Evolutionary conservation across 1,284 basidiomycete genomes (phyloP).

Genomic region (Schizophyllum commune): DNA sequence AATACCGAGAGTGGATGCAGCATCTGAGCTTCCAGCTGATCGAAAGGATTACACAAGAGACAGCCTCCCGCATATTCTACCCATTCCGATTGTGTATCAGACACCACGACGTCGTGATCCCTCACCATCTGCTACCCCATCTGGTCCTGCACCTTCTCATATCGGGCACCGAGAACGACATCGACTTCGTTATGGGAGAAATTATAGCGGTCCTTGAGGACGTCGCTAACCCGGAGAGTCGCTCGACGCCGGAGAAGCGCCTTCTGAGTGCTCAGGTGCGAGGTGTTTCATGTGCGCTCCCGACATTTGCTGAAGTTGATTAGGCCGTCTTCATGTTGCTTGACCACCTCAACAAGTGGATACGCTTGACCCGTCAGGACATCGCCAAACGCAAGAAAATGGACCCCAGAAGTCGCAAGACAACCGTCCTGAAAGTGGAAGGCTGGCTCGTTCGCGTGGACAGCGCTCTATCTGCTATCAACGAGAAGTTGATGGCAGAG

Average conservation of each 20-base stretch:
- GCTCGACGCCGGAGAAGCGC: slow-evolving; percentile 67
- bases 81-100: slow-evolving; percentile 76
- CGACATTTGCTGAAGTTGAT: not conserved
- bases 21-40: slow-evolving; percentile 88
- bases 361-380: slow-evolving; percentile 61
- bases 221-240: slow-evolving; percentile 63
- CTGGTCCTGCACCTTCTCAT: slow-evolving; percentile 84
- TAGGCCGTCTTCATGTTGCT: slow-evolving; percentile 91
- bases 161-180: slow-evolving; percentile 60
- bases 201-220: slow-evolving; percentile 82
- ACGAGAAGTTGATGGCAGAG: slow-evolving; percentile 85
- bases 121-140: slow-evolving; percentile 88
- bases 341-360: slow-evolving; percentile 93
- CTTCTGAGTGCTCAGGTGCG: slow-evolving; percentile 84
- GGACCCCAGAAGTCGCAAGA: slow-evolving; percentile 35
- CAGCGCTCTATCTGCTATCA: slow-evolving; percentile 75
- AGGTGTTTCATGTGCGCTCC: not conserved
- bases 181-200: slow-evolving; percentile 67
- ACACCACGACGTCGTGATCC: slow-evolving; percentile 87
- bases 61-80: slow-evolving; percentile 66
- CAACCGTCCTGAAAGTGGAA: slow-evolving; percentile 36
- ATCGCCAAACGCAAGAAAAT: slow-evolving; percentile 36
- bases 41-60: slow-evolving; percentile 46
- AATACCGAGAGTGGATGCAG: slow-evolving; percentile 96
- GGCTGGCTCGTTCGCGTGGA: slow-evolving; percentile 62